Conservation (phyloP, 768 basidiomycete species). For the Amanita inopinata region DNA sequence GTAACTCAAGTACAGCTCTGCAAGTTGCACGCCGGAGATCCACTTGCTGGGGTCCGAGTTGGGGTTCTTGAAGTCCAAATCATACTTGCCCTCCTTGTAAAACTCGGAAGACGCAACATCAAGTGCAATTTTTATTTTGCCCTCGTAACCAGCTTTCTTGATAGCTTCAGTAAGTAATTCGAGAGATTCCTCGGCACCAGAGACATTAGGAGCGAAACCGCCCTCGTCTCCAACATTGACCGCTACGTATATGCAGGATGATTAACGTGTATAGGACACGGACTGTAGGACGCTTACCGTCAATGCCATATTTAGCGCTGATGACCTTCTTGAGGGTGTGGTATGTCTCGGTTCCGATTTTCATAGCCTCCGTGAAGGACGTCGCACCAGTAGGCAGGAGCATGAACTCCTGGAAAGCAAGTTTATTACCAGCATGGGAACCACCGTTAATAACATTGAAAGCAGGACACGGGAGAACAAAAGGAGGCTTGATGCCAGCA, state of each 20-base stretch:
- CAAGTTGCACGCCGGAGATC: slow-evolving; percentile 89
- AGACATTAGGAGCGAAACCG: slow-evolving; percentile 98
- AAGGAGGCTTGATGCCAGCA: slow-evolving; percentile 91
- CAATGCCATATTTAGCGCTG: slow-evolving; percentile 97
- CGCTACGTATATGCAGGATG: slow-evolving; percentile 37
- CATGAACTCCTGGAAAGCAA: slow-evolving; percentile 99
- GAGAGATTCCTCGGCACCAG: slow-evolving; percentile 93
- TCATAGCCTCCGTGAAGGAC: slow-evolving; percentile 94
- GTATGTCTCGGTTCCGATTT: slow-evolving; percentile 97
- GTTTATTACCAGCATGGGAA: slow-evolving; percentile 98
- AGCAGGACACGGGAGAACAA: slow-evolving; percentile 82
- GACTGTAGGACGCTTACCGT: slow-evolving; percentile 44
- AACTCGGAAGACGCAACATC: slow-evolving; percentile 99
- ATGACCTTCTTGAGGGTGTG: slow-evolving; percentile 99
- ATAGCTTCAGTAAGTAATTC: slow-evolving; percentile 95
- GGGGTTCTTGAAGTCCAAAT: slow-evolving; percentile 98
- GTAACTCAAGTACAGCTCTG: slow-evolving; percentile 81
- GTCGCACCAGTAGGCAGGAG: slow-evolving; percentile 89
- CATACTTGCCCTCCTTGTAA: slow-evolving; percentile 99
- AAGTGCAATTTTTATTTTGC: slow-evolving; percentile 97
- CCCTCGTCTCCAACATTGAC: slow-evolving; percentile 99
- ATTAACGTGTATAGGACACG: slow-evolving; percentile 10
- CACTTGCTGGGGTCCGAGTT: slow-evolving; percentile 97
- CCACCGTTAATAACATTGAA: slow-evolving; percentile 99
- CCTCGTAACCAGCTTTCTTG: slow-evolving; percentile 96